Percentiles rank a stretch among this genome's conserved stretches.
Conservation (phyloP, 768 basidiomycete genomes). For the Cyclocybe aegerita region DNA sequence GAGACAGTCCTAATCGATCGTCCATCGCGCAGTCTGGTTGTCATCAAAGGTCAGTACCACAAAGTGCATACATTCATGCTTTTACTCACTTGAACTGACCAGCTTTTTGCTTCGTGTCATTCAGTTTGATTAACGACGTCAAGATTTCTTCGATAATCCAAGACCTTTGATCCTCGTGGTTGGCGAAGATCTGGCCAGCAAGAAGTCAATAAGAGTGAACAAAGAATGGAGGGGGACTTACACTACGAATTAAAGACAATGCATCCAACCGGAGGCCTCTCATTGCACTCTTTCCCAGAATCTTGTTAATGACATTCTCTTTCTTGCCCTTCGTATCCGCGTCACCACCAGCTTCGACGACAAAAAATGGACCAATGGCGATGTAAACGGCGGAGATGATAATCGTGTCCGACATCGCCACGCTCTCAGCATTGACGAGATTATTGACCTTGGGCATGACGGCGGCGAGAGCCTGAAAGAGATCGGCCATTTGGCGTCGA, state of each 20-base stretch:
- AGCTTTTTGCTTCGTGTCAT: conserved; percentile 86
- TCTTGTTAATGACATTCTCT: conserved; percentile 58
- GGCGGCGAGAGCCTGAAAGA: conserved; percentile 71
- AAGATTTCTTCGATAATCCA: conserved; percentile 99
- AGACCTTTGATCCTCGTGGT: conserved; percentile 84
- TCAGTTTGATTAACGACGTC: conserved; percentile 84
- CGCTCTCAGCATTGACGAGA: conserved; percentile 69
- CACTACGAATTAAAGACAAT: conserved; percentile 80
- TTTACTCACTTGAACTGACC: conserved; percentile 78
- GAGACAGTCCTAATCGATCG: conserved; percentile 92
- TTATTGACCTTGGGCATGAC: conserved; percentile 74
- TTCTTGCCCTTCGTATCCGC: conserved; percentile 47
- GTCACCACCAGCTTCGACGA: conserved; percentile 64
- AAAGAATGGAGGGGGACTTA: conserved; percentile 36
- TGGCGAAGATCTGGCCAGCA: conserved; percentile 83
- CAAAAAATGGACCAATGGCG: conserved; percentile 92
- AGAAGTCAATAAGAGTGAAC: not conserved
- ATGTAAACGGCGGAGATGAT: conserved; percentile 94
- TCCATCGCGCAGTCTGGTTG: conserved; percentile 80
- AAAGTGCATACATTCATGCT: not conserved
- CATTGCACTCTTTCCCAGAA: conserved; percentile 78
- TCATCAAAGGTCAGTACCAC: not conserved
- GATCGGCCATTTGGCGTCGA: conserved; percentile 58
- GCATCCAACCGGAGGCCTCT: conserved; percentile 80
- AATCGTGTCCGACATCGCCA: conserved; percentile 85